A percentile compares a stretch with the other conserved stretches of the same genome.
These are phyloP conservation scores for Penicillium sp. DNA, from an alignment of 2,329 filamentous ascomycete species.

Conservation along the genomic window DNA sequence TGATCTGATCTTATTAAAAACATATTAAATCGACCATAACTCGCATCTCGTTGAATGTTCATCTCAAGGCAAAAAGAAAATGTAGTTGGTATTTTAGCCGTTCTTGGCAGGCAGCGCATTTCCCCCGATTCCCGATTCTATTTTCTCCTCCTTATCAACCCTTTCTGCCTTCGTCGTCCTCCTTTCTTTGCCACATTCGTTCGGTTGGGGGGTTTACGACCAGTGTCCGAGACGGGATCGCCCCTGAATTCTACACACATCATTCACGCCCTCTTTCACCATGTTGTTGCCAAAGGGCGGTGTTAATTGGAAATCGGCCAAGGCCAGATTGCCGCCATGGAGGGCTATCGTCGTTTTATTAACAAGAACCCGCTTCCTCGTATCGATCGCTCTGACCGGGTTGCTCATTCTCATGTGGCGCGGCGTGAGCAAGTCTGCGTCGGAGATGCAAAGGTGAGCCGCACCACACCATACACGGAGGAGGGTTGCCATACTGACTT, in stretches of 20 bases:
- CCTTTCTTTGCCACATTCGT: conserved; percentile 27
- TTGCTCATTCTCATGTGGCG: conserved; percentile 83
- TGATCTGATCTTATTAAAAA: neutral
- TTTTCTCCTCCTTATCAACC: conserved; percentile 20
- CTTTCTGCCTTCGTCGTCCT: conserved; percentile 4
- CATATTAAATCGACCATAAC: neutral
- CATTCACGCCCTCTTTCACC: conserved; percentile 58
- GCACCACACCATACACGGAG: neutral
- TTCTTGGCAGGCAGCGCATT: conserved; percentile 18
- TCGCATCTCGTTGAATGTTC: neutral
- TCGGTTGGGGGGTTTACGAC: conserved; percentile 26
- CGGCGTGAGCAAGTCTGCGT: conserved; percentile 74
- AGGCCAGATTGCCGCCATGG: conserved; percentile 72
- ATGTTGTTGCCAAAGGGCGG: conserved; percentile 93
- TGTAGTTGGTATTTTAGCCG: conserved; percentile 12
- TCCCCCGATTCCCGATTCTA: conserved; percentile 23
- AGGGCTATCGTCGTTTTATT: conserved; percentile 69
- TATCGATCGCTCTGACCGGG: conserved; percentile 68
- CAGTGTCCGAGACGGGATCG: conserved; percentile 21
- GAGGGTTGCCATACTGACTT: neutral
- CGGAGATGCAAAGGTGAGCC: conserved; percentile 82
- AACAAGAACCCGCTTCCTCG: conserved; percentile 73
- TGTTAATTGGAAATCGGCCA: conserved; percentile 88
- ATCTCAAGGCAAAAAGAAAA: neutral
- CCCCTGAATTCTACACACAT: conserved; percentile 19